Evolutionary conservation across 2,329 filamentous ascomycete genomes (phyloP), one percentile per base, ranked within the genome.

Genomic region (Aspergillus novoparasiticus): DNA sequence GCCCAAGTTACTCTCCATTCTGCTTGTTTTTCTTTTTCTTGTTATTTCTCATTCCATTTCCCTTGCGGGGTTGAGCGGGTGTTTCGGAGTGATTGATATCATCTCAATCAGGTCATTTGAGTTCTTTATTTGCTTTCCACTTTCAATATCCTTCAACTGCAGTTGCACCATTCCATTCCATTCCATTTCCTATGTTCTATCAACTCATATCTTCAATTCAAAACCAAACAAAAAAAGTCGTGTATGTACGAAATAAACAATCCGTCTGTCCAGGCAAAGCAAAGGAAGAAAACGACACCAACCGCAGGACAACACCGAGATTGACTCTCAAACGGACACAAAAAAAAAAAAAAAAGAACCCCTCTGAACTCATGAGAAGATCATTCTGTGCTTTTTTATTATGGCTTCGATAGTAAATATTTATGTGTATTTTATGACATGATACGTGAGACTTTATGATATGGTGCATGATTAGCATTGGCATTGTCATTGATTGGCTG

Each of bases 1-100:
- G 71, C 68, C 69, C 69, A 71, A 72, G 48, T 70, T 72, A 68
- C 66, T 66, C 58, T 62, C 62, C 59, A 61, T 56, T 66, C 48
- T 51, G 28, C 67, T 54, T 63, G 61, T 64, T 54, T 41, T 36
- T 51, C 23, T 51, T 60, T 51, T 46, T 34, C 46, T 41, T 51
- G 8, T 26, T 16, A 1, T 16, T 32, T 34, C 23, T 19, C 16
- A 46, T 14, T 28, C 12, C 6, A 51, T 39, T 54, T 39, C 34
- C 32, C 8, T 39, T 36, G 51, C 21, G 12, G 36, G 57, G 59
- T 64, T 66, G 53, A 70, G 68, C 67, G 68, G 68, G 68, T 65
- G 68, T 70, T 69, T 61, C 36, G 64, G 65, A 56, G 65, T 66
- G 43, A 41, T 39, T 48, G 36, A 23, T 34, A 58, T 56, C 59